Evolutionary conservation across 495 filamentous ascomycete species (phyloP), one percentile per base, ranked within the genome.

Genomic region (Lasiosphaeriaceae sp.): DNA sequence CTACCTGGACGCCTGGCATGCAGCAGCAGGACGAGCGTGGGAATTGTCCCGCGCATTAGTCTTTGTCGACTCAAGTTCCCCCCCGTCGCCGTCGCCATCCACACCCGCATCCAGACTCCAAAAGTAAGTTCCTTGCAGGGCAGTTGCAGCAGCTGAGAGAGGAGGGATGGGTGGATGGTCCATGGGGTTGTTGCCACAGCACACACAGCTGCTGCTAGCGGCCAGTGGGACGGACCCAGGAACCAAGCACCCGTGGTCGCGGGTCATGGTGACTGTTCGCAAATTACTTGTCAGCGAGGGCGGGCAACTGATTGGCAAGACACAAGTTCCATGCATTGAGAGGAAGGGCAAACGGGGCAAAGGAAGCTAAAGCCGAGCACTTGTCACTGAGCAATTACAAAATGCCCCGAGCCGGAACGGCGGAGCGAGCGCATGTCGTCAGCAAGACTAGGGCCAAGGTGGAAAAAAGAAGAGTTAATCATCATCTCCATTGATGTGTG

Each of bases 301-400:
- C 26, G 26, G 39, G 4, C 39, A 17, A 17, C 39, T 43, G 39
- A 43, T 43, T 43, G 39, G 39, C 45, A 23, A 19, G 6, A n/a
- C 50, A 52, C 50, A 52, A 52, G 50, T 52, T 19, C 50, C 50
- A 20, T 52, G 50, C 50, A 19, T 52, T 29, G 50, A 47, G 22
- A 26, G 11, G 20, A 17, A 43, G 14, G n/a, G 39, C 7, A 31
- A 31, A 31, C 26, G 12, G 39, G 39, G n/a, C 12, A n/a, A 43
- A 2, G 14, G 14, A 43, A 14, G 14, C 39, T 43, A 43, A 43
- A 43, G 39, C 2, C 39, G 39, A 43, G 39, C 4, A 31, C 26
- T 31, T 9, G 26, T 31, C 26, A 31, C 26, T 31, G 4, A 9
- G 3, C 26, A 31, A 3, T 31, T 3, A 31, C 26, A 31, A 31